Conservation (phyloP, 139 green algal species). For the Tetraselmis chui region DNA sequence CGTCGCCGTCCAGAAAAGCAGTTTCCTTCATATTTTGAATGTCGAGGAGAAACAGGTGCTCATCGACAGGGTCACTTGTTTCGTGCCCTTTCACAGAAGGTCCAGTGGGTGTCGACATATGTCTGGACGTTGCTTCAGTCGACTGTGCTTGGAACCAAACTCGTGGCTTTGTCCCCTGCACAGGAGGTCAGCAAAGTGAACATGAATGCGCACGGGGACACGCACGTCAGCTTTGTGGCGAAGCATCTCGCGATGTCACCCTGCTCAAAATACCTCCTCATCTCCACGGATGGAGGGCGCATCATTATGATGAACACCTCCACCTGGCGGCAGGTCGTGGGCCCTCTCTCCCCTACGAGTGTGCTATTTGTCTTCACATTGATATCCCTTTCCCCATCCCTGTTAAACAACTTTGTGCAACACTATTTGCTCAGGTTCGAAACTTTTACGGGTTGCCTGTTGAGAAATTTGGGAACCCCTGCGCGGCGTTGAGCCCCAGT, state of each 20-base stretch:
- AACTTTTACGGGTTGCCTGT: constrained; percentile 31
- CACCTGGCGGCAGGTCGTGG: neutral
- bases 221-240: constrained; percentile 52
- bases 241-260: constrained; percentile 39
- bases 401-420: neutral
- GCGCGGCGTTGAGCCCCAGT: constrained; percentile 17
- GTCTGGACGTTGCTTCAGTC: neutral
- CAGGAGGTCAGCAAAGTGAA: constrained; percentile 33
- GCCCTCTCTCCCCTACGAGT: too few relatives aligned
- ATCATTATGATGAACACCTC: constrained; percentile 32
- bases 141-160: too few relatives aligned
- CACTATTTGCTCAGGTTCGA: constrained; percentile 6
- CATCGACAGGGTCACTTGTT: too few relatives aligned
- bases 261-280: constrained; percentile 33
- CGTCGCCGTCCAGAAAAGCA: neutral
- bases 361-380: neutral
- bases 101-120: neutral
- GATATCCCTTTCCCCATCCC: neutral
- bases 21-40: neutral
- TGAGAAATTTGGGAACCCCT: constrained; percentile 32
- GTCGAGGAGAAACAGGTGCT: neutral
- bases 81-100: too few relatives aligned
- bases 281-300: constrained; percentile 43
- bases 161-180: neutral
- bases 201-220: constrained; percentile 52